phyloP scores from a whole-genome alignment of 441 rosid genomes.

The Adansonia madagascariensis region DNA sequence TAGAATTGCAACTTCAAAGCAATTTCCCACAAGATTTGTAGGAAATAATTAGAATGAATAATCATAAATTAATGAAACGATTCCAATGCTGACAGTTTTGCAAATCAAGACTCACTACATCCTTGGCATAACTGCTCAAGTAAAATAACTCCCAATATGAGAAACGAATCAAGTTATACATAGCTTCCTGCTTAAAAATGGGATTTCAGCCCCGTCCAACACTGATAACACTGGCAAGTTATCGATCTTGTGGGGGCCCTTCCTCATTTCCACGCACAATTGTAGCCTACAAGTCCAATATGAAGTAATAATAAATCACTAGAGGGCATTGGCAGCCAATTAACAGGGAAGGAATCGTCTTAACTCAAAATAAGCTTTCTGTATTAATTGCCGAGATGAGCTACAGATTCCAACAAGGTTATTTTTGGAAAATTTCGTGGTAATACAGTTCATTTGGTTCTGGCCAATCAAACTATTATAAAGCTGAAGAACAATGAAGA shows the following conservation, averaged over 20 bases:
- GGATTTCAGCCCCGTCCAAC: conserved; percentile 90
- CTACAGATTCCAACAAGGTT: background rate
- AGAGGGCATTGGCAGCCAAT: too few relatives aligned
- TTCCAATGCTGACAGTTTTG: conserved; percentile 80
- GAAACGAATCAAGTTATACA: conserved; percentile 27
- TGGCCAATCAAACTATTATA: background rate
- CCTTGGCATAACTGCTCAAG: conserved; percentile 68
- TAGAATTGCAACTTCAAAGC: background rate
- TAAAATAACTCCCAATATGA: conserved; percentile 25
- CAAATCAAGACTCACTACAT: conserved; percentile 75
- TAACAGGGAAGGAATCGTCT: too few relatives aligned
- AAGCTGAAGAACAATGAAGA: background rate
- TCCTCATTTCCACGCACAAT: conserved; percentile 58
- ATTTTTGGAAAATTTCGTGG: background rate
- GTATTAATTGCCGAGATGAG: background rate
- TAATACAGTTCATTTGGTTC: background rate
- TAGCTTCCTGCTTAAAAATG: conserved; percentile 51
- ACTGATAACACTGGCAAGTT: conserved; percentile 34
- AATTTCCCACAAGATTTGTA: conserved; percentile 6
- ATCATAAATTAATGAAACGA: conserved; percentile 85
- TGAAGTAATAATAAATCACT: background rate
- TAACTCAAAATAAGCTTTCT: too few relatives aligned
- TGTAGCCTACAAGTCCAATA: too few relatives aligned
- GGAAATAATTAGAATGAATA: conserved; percentile 11
- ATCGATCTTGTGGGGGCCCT: conserved; percentile 40